Conservation (phyloP, 306 rosid genomes). For the Fragaria nilgerrensis region DNA sequence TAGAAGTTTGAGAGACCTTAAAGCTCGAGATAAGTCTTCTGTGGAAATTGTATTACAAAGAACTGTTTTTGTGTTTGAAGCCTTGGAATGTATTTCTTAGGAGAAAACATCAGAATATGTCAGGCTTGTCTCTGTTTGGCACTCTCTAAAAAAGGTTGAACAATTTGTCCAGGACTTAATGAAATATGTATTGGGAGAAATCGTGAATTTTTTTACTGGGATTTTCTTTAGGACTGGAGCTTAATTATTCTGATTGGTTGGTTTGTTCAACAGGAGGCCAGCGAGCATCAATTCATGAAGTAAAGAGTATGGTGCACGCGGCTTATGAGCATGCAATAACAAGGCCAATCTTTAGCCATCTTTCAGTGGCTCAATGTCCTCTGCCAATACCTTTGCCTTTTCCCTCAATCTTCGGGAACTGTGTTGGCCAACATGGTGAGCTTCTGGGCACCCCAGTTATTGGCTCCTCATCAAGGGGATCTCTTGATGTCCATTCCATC, state of each 20-base stretch:
- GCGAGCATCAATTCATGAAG: slow-evolving; percentile 54
- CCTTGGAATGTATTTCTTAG: background rate
- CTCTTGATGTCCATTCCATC: slow-evolving; percentile 74
- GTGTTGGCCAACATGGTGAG: slow-evolving; percentile 67
- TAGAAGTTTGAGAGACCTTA: background rate
- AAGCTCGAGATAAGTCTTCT: background rate
- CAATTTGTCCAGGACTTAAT: background rate
- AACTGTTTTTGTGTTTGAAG: background rate
- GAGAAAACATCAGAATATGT: background rate
- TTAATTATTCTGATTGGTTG: background rate
- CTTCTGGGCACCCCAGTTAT: slow-evolving; percentile 36
- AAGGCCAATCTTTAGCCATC: slow-evolving; percentile 74
- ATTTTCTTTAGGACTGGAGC: background rate
- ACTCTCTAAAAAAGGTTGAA: background rate
- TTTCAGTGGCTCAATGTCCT: slow-evolving; percentile 68
- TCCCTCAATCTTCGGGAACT: slow-evolving; percentile 70
- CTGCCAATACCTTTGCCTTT: slow-evolving; percentile 90
- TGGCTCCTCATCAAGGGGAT: slow-evolving; percentile 54
- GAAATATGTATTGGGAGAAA: background rate
- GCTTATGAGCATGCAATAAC: slow-evolving; percentile 45
- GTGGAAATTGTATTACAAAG: background rate
- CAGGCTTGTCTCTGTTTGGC: background rate
- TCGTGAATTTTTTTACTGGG: background rate
- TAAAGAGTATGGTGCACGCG: slow-evolving; percentile 49
- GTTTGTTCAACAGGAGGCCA: slow-evolving; percentile 43